Evolutionary conservation across 2,329 filamentous ascomycete genomes (phyloP), one percentile per base, ranked within the genome.

Genomic region (Colletotrichum sp.): DNA sequence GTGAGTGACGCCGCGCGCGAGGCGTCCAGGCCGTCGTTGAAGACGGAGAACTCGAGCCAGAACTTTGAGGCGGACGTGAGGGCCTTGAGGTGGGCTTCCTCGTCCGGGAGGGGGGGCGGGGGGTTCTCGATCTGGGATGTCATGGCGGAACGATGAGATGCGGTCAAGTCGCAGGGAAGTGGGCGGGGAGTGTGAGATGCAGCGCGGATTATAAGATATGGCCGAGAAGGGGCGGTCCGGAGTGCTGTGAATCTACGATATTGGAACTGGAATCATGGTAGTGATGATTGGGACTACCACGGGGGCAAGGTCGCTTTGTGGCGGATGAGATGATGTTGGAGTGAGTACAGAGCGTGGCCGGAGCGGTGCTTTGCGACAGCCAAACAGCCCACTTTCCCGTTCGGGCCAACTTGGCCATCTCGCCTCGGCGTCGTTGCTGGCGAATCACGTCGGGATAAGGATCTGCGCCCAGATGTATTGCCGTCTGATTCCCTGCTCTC

Each of bases 21-120:
- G 24, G 76, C 26, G 28, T 83, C 80, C 30, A 85, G 79, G 30
- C 85, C 86, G 80, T 88, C 86, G 77, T 83, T 82, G 79, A 87
- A 82, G 62, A 87, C 83, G 71, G 84, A 84, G 78, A 89, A 89
- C 73, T 87, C 84, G 55, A 89, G 85, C 84, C 85, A 86, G 81
- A 88, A 86, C 66, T 78, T 79, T 56, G 83, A 81, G 58, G 79
- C 75, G 6, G 76, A 77, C 48, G 24, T 71, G 32, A 30, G 43
- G n/a, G 65, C 71, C 4, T 36, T 61, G 10, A 74, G 52, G n/a
- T 74, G 70, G 8, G 58, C 58, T 43, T 76, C 70, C 8, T 74
- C 64, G 26, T 64, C 71, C 8, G 65, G 68, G 13, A 55, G 24
- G 12, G 69, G 28, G 34, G 63, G 10, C 18, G 34, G 24, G 24